phyloP scores from a whole-genome alignment of 129 eudicot species.

The Flaveria bidentis region DNA sequence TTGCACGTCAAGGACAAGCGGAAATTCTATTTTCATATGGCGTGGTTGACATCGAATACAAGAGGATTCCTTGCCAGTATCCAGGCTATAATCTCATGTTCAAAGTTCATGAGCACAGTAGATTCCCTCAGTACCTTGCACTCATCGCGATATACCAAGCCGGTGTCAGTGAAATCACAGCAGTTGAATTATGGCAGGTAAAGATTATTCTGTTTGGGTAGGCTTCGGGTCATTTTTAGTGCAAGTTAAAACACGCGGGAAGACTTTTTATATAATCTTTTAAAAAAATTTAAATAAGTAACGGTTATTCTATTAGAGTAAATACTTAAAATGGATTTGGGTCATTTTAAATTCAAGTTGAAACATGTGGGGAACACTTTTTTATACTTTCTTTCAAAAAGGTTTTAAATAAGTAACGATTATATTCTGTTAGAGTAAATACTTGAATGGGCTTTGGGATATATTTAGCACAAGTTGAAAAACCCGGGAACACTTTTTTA shows the following conservation, averaged over 20 bases:
- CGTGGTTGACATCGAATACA: constrained; percentile 71
- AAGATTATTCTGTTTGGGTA: neutral
- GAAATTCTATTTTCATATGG: constrained; percentile 56
- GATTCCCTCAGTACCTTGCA: constrained; percentile 67
- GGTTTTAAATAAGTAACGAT: too few relatives aligned
- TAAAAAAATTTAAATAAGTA: neutral
- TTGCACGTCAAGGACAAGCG: constrained; percentile 63
- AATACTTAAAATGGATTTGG: neutral
- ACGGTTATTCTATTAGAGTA: neutral
- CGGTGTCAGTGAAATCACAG: constrained; percentile 65
- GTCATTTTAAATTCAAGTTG: neutral
- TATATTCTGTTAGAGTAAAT: too few relatives aligned
- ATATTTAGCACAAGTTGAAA: too few relatives aligned
- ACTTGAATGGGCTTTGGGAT: too few relatives aligned
- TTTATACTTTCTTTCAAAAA: too few relatives aligned
- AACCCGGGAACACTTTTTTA: too few relatives aligned
- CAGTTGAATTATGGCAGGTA: constrained; percentile 79
- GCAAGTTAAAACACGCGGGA: too few relatives aligned
- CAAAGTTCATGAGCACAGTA: constrained; percentile 78
- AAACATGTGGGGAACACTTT: too few relatives aligned
- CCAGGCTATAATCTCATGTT: constrained; percentile 57
- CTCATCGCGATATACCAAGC: constrained; percentile 63
- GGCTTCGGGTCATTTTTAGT: too few relatives aligned
- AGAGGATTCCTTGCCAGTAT: constrained; percentile 63
- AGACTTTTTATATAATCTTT: too few relatives aligned